A percentile compares a stretch with the other conserved stretches of the same genome.
Evolutionary conservation across 495 filamentous ascomycete species (phyloP).

Genomic region (Physcia stellaris): DNA sequence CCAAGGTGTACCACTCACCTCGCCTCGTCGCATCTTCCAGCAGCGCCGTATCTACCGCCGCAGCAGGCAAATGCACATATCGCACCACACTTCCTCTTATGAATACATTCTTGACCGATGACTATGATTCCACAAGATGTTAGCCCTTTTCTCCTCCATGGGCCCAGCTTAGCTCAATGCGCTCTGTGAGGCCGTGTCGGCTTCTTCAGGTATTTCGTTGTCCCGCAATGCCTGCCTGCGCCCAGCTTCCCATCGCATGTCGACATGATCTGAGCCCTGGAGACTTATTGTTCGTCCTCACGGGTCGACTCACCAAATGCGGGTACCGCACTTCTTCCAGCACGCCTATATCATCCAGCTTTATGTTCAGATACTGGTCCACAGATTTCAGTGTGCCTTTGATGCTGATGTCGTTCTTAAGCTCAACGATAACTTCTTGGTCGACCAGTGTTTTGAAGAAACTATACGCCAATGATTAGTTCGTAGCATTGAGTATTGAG

Average conservation of each 20-base stretch:
- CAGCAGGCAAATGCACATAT: conserved; percentile 85
- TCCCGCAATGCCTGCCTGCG: too few relatives aligned
- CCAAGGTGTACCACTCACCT: too few relatives aligned
- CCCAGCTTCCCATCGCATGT: too few relatives aligned
- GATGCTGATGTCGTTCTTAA: conserved; percentile 98
- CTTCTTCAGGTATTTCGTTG: too few relatives aligned
- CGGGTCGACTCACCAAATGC: conserved; percentile 61
- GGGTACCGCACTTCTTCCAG: conserved; percentile 86
- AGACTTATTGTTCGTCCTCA: too few relatives aligned
- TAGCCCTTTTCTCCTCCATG: not conserved
- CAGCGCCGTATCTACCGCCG: conserved; percentile 74
- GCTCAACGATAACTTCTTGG: conserved; percentile 89
- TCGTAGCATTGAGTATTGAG: not conserved
- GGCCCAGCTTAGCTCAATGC: not conserved
- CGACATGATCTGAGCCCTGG: too few relatives aligned
- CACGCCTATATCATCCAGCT: conserved; percentile 86
- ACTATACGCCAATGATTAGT: conserved; percentile 29
- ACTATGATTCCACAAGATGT: conserved; percentile 22
- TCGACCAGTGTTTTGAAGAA: conserved; percentile 99
- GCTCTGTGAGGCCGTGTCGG: too few relatives aligned
- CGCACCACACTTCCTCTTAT: conserved; percentile 92
- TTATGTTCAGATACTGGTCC: conserved; percentile 98
- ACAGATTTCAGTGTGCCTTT: conserved; percentile 89
- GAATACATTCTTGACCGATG: conserved; percentile 96
- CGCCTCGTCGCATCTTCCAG: conserved; percentile 92